Evolutionary conservation across 2,329 filamentous ascomycete species (phyloP).

Genomic region (Alternaria ventricosa): DNA sequence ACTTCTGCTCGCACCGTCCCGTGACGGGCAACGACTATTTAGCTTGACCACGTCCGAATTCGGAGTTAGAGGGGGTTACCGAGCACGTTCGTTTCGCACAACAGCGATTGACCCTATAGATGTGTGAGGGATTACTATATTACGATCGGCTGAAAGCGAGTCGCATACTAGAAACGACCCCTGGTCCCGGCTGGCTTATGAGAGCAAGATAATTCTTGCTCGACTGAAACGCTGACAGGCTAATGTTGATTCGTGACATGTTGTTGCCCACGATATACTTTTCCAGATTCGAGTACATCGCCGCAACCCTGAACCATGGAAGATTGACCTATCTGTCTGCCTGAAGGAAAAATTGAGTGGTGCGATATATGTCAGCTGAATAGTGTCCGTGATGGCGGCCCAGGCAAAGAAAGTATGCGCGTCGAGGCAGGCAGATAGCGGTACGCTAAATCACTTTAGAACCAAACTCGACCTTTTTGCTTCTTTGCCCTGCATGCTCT

Average conservation of each 20-base stretch:
- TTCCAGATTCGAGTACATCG: neutral
- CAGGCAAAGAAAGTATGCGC: neutral
- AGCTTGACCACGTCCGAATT: neutral
- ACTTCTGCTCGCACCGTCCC: conserved; percentile 11
- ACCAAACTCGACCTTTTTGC: neutral
- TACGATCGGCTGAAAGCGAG: conserved; percentile 1
- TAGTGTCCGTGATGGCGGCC: neutral
- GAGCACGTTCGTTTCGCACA: neutral
- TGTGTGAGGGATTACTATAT: neutral
- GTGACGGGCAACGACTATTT: conserved; percentile 6
- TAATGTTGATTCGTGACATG: neutral
- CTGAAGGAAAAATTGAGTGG: neutral
- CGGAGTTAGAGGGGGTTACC: neutral
- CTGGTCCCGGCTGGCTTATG: neutral
- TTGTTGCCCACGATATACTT: neutral
- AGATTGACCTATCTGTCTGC: neutral
- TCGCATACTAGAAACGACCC: neutral
- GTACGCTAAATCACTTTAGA: neutral
- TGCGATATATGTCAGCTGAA: neutral
- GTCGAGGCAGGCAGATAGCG: neutral
- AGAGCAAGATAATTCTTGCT: neutral
- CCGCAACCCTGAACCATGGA: conserved; percentile 3
- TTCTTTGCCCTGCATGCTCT: conserved; percentile 3
- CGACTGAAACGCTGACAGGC: neutral
- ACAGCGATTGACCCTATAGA: neutral